phyloP scores from a whole-genome alignment of 2,329 filamentous ascomycete genomes.

The Fusarium goolgardi region DNA sequence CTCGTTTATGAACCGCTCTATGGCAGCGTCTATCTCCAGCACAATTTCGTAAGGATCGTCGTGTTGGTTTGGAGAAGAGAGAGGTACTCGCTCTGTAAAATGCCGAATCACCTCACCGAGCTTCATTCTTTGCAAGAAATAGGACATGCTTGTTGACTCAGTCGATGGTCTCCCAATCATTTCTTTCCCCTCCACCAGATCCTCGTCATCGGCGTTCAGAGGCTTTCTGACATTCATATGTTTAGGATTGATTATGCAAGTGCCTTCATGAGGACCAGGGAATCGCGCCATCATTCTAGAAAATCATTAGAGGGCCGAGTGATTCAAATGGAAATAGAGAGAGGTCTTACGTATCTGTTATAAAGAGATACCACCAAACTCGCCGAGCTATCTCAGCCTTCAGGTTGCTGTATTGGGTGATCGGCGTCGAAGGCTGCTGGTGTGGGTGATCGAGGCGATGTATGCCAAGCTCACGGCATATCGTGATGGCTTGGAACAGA shows the following conservation, averaged over 20 bases:
- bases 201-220: slow-evolving; percentile 54
- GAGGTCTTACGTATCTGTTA: slow-evolving; percentile 54
- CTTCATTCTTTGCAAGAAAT: slow-evolving; percentile 54
- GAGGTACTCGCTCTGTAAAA: slow-evolving; percentile 50
- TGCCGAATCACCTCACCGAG: slow-evolving; percentile 54
- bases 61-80: slow-evolving; percentile 46
- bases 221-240: slow-evolving; percentile 56
- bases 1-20: slow-evolving; percentile 47
- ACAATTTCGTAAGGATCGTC: slow-evolving; percentile 50
- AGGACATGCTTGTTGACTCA: slow-evolving; percentile 53
- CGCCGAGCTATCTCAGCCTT: slow-evolving; percentile 55
- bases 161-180: slow-evolving; percentile 47
- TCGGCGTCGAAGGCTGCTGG: slow-evolving; percentile 27
- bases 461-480: slow-evolving; percentile 48
- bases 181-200: slow-evolving; percentile 49
- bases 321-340: neutral
- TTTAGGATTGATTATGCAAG: slow-evolving; percentile 53
- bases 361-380: slow-evolving; percentile 59
- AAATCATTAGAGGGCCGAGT: slow-evolving; percentile 11
- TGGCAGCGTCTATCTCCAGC: slow-evolving; percentile 49
- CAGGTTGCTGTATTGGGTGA: slow-evolving; percentile 42
- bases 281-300: slow-evolving; percentile 54
- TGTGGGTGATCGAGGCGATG: slow-evolving; percentile 55
- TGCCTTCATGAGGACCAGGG: slow-evolving; percentile 51
- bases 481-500: slow-evolving; percentile 33